Evolutionary conservation across 257 asterid species (phyloP).

Genomic region (Henckelia pumila): DNA sequence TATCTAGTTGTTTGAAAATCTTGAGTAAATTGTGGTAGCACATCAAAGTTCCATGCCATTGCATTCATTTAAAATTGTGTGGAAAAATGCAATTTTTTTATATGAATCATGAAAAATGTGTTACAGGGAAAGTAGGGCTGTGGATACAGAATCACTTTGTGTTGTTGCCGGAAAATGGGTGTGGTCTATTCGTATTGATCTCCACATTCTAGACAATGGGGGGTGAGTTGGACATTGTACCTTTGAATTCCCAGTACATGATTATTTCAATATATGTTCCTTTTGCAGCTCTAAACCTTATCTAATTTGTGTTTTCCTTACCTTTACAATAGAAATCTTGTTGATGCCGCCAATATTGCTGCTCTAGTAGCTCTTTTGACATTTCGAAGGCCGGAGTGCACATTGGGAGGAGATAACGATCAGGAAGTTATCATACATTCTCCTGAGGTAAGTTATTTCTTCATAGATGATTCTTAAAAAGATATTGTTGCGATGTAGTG

Average conservation of each 20-base stretch:
- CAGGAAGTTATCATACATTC: conserved; percentile 76
- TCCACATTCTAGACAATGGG: conserved; percentile 87
- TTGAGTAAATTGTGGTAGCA: conserved; percentile 14
- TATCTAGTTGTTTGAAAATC: conserved; percentile 9
- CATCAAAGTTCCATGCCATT: not conserved
- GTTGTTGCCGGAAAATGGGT: conserved; percentile 91
- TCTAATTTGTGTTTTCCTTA: conserved; percentile 18
- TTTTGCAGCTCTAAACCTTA: not conserved
- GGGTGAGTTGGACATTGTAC: conserved; percentile 53
- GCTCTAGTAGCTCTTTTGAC: conserved; percentile 93
- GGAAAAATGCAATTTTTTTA: conserved; percentile 1
- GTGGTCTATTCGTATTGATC: conserved; percentile 92
- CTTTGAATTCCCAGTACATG: conserved; percentile 13
- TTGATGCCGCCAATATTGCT: conserved; percentile 94
- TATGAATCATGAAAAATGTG: conserved; percentile 23
- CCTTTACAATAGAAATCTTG: conserved; percentile 64
- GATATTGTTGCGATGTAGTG: conserved; percentile 9
- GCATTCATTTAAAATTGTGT: not conserved
- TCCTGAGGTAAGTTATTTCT: conserved; percentile 60
- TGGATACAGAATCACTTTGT: conserved; percentile 94
- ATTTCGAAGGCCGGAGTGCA: conserved; percentile 88
- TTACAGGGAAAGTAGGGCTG: conserved; percentile 95
- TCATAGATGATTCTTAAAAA: not conserved
- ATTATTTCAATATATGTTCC: conserved; percentile 14
- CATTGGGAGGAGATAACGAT: conserved; percentile 82